Base-by-base conservation (phyloP, 2,329 filamentous ascomycete genomes). In the Fusarium irregulare region DNA sequence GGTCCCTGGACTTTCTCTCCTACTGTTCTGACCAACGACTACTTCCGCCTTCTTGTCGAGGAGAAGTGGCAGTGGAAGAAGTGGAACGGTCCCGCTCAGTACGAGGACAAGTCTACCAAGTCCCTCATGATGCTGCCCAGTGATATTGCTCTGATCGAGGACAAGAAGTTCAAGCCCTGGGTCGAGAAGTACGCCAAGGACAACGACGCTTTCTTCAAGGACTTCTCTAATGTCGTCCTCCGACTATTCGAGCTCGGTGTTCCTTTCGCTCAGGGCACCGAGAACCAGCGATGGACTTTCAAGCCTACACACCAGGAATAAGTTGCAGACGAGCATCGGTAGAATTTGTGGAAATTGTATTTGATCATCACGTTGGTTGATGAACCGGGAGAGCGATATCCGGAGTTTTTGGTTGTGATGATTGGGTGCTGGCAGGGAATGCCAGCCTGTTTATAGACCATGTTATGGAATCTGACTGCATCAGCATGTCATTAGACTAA, bases 81-180 rank as follows among this genome's bases (percentile, higher is more conserved):
- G 87, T 97, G 93, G 95, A 89, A 94, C 76, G 95, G 96, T 28
- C 94, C 94, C 72, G 90, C 91, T 83, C 94, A 89, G 87, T 95
- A 91, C 79, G 91, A 97, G 83, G 94, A 98, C 83, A 92, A 92
- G 84, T 88, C 86, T 78, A 93, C 91, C 77, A 94, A 97, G 88
- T 87, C 87, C 44, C 84, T 98, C 76, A 98, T 99, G 96, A 98
- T 99, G 95, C 85, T 99, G 81, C 96, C 96, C 56, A 92, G 93
- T 71, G 95, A 99, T 78, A 90, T 97, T 83, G 92, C 91, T 60
- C 86, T 98, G 60, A 83, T 97, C 77, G 88, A 94, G 84, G 95
- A 98, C 84, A 95, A 95, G 88, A 86, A 85, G 73, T 97, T 98
- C 87, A 89, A 88, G 83, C 84, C 88, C 77, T 90, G 88, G 76